Percentiles rank a stretch among this genome's conserved stretches.
Evolutionary conservation across 306 rosid genomes (phyloP).

Genomic region (Inga leiocalycina): DNA sequence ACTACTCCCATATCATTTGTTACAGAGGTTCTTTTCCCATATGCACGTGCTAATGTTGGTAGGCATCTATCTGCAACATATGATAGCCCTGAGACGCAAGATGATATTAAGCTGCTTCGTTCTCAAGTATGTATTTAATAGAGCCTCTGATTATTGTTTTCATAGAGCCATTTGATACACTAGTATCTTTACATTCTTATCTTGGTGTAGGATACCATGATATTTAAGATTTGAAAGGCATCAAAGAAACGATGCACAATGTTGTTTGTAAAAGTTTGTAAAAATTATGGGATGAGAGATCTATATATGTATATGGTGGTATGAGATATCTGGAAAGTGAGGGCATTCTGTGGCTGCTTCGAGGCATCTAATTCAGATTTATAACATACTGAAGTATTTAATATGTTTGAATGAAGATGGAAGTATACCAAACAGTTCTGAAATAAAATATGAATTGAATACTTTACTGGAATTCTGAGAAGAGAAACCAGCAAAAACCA

Average conservation of each 20-base stretch:
- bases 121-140: slow-evolving; percentile 61
- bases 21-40: slow-evolving; percentile 88
- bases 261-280: neutral
- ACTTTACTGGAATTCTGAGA: neutral
- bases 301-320: neutral
- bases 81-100: slow-evolving; percentile 69
- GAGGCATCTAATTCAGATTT: neutral
- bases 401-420: neutral
- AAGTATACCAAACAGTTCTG: neutral
- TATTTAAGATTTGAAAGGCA: neutral
- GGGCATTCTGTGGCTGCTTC: no score
- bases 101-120: slow-evolving; percentile 76
- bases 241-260: neutral
- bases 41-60: slow-evolving; percentile 85
- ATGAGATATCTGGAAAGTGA: no score
- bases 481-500: slow-evolving; percentile 22
- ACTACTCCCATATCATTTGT: slow-evolving; percentile 96
- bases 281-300: neutral
- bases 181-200: neutral
- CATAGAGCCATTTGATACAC: neutral
- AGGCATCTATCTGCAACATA: slow-evolving; percentile 82
- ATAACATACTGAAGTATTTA: neutral
- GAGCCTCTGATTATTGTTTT: slow-evolving; percentile 19
- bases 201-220: neutral
- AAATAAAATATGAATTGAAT: neutral